Evolutionary conservation across 1,284 basidiomycete genomes (phyloP), one percentile per base, ranked within the genome.

Genomic region (Apiotrichum sp.): DNA sequence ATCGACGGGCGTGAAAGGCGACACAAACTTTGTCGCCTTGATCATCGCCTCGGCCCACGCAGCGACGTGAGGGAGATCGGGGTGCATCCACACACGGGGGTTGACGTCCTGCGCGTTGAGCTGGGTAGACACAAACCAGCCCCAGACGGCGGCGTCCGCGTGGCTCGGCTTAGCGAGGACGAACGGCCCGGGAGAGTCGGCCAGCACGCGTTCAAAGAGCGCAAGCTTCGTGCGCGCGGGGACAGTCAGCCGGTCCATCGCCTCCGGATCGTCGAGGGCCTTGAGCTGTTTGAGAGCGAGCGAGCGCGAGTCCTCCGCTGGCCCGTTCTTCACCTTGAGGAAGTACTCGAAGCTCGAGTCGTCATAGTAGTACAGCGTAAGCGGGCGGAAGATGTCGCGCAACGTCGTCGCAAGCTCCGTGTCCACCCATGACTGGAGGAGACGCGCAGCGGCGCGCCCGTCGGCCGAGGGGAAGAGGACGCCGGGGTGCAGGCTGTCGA

Each of bases 121-220:
- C 33, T 43, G 53, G 1, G 49, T 50, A 22, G 36, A 45, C 6
- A 53, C 56, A 36, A 47, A 62, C 59, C 59, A 62, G 3, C 59
- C 63, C 29, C 59, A 65, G 34, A 65, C n/a, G 11, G 35, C 33
- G n/a, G 59, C 53, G 50, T 65, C 63, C 11, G 57, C 57, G 45
- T 65, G 63, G 7, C 47, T 43, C 14, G 59, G 48, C n/a, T 49
- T 39, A 11, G 40, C 39, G 31, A 55, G 47, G 3, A 55, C 9
- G 53, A 44, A 55, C 13, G 53, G 53, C 9, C 53, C 53, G n/a
- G 8, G 14, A 10, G 29, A 8, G 16, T 43, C 34, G 13, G 34
- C 42, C 5, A 55, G 53, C n/a, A 43, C 10, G 9, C 33, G 22
- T 14, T 55, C 53, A 5, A 55, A 35, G 16, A 39, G 11, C 31